These are phyloP conservation scores for Amanita rubescens DNA, from an alignment of 768 basidiomycete species.

Conservation along the genomic window DNA sequence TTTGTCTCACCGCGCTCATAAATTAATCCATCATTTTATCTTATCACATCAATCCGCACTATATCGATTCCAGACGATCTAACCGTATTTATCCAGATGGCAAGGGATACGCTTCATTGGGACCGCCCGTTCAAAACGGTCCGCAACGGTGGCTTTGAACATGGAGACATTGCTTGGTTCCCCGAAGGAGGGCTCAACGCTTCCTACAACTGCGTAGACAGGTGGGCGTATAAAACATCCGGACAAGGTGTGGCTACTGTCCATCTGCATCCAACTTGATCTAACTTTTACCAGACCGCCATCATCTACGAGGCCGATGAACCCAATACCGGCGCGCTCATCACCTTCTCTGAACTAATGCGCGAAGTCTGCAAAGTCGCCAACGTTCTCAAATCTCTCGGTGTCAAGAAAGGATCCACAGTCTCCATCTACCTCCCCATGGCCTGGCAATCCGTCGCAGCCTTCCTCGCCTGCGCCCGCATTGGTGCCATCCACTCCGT, in stretches of 20 bases:
- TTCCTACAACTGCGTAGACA: constrained; percentile 96
- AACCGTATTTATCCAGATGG: constrained; percentile 36
- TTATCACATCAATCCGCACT: too few species aligned
- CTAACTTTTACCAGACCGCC: constrained; percentile 51
- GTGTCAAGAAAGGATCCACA: constrained; percentile 93
- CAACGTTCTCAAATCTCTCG: constrained; percentile 84
- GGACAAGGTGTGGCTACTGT: constrained; percentile 44
- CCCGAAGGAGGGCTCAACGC: constrained; percentile 91
- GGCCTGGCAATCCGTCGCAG: constrained; percentile 93
- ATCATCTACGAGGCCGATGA: constrained; percentile 99
- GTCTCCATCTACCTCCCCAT: constrained; percentile 91
- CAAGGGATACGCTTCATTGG: constrained; percentile 76
- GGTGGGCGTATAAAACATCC: constrained; percentile 92
- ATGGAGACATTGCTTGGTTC: constrained; percentile 93
- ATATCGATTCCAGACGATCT: neutral
- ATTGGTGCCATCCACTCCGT: constrained; percentile 97
- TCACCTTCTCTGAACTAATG: constrained; percentile 81
- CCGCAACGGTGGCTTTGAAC: constrained; percentile 71
- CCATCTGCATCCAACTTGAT: neutral
- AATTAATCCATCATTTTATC: neutral
- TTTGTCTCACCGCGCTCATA: neutral
- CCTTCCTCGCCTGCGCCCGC: constrained; percentile 96
- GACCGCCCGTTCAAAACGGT: constrained; percentile 87
- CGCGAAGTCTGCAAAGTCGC: constrained; percentile 85
- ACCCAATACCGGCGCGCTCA: constrained; percentile 65